These are phyloP conservation scores for Pseudogymnoascus sp. DNA, from an alignment of 2,329 filamentous ascomycete species.

Conservation along the genomic window DNA sequence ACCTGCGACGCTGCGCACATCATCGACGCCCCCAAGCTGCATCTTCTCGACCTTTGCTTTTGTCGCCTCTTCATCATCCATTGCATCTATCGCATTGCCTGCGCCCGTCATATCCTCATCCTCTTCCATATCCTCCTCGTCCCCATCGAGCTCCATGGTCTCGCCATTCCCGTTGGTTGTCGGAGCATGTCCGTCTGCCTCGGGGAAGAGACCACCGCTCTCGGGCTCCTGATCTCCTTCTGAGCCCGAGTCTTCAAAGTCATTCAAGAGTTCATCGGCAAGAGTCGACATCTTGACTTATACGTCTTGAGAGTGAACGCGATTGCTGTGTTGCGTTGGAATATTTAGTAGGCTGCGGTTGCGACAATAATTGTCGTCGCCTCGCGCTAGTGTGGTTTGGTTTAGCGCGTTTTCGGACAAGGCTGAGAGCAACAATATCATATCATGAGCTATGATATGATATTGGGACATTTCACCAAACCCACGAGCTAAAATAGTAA, in stretches of 20 bases:
- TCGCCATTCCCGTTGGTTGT: constrained; percentile 24
- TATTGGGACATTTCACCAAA: not conserved
- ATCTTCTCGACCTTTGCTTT: constrained; percentile 78
- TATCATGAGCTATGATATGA: not conserved
- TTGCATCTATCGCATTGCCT: constrained; percentile 38
- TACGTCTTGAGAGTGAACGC: constrained; percentile 3
- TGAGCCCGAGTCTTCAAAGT: constrained; percentile 80
- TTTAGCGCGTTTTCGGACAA: constrained; percentile 2
- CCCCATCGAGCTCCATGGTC: constrained; percentile 51
- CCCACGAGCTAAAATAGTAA: not conserved
- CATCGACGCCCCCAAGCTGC: constrained; percentile 63
- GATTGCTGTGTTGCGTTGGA: constrained; percentile 9
- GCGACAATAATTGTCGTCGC: constrained; percentile 7
- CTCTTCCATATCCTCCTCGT: constrained; percentile 51
- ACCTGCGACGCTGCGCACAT: constrained; percentile 69
- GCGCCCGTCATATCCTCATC: constrained; percentile 49
- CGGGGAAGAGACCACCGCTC: constrained; percentile 36
- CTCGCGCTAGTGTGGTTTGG: not conserved
- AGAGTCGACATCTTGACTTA: constrained; percentile 66
- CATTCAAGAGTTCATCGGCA: constrained; percentile 85
- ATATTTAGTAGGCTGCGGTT: constrained; percentile 12
- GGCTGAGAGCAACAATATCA: not conserved
- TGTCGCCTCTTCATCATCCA: constrained; percentile 58
- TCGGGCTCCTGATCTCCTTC: constrained; percentile 59
- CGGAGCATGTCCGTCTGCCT: constrained; percentile 30